Conservation (phyloP, 345 rosid genomes). For the Cardamine resedifolia region DNA sequence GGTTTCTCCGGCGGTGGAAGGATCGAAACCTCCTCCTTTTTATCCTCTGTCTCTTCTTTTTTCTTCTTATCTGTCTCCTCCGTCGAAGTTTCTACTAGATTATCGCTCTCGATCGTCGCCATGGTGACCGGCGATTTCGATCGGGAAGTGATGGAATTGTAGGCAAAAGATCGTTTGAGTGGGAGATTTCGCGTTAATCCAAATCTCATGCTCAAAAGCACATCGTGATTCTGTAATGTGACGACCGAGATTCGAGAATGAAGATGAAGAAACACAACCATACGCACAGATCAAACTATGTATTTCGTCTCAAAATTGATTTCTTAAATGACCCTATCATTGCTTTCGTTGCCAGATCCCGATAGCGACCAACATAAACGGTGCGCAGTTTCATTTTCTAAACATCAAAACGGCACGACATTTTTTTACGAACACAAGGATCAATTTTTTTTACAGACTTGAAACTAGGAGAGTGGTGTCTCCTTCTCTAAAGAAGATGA, state of each 20-base stretch:
- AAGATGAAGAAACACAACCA: constrained; percentile 2
- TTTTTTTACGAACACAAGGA: not conserved
- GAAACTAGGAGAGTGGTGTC: too few relatives aligned
- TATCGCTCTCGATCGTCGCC: constrained; percentile 29
- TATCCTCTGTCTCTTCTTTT: too few relatives aligned
- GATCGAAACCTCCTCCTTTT: constrained; percentile 16
- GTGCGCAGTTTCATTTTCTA: not conserved
- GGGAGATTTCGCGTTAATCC: constrained; percentile 26
- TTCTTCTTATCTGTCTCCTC: constrained; percentile 12
- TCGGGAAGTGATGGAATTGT: constrained; percentile 11
- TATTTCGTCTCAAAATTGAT: constrained; percentile 12
- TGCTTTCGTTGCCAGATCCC: not conserved
- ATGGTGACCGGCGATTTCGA: constrained; percentile 28
- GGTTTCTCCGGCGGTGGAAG: constrained; percentile 95
- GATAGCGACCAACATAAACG: not conserved
- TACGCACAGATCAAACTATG: not conserved
- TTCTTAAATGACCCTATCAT: not conserved
- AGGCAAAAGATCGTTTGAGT: constrained; percentile 23
- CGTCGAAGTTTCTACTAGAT: not conserved
- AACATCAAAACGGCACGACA: constrained; percentile 13
- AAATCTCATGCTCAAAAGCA: constrained; percentile 28
- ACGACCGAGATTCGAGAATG: constrained; percentile 28
- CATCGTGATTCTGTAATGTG: constrained; percentile 6
- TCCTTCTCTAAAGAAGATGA: too few relatives aligned
- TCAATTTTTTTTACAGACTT: too few relatives aligned